Base-by-base conservation (phyloP, 345 rosid genomes). In the Firmiana major region DNA sequence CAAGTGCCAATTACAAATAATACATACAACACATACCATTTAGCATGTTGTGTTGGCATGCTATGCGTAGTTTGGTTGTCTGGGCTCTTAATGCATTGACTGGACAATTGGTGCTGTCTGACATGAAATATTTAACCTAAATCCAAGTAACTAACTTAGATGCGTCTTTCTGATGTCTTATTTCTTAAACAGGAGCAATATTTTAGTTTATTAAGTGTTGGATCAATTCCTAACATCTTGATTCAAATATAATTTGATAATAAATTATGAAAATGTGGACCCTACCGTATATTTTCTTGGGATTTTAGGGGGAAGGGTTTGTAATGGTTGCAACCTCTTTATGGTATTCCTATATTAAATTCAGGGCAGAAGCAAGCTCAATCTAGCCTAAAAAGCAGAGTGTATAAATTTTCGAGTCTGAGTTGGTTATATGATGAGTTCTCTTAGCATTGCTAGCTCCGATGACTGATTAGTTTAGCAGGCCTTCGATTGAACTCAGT, bases 311-410 rank as follows among this genome's bases (percentile, higher is more conserved):
- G 16, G 34, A 66, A 42, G 48, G 51, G 21, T 24, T 67, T 24
- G 36, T 68, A 68, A 46, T 26, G n/a, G 73, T 24, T 26, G 42
- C 57, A 48, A 69, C 73, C 72, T 46, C 58, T 68, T 16, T 16
- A 26, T 26, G 57, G 58, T 16, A 22, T 48, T 46, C 42, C 8
- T 9, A 48, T 26, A 69, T 69, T 69, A 46, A 69, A 28, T 69
- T 48, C 40, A 15, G 19, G 73, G 58, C 22, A 69, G 57, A 69
- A 69, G 58, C 9, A 46, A 69, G 73, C n/a, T n/a, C n/a, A n/a
- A n/a, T n/a, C n/a, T n/a, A n/a, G n/a, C n/a, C n/a, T n/a, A n/a
- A n/a, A n/a, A n/a, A n/a, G n/a, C n/a, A n/a, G n/a, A n/a, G 31
- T 15, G 7, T 45, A 68, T 46, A 68, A 68, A 46, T 26, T 46